phyloP scores from a whole-genome alignment of 192 early-diverging fungal genomes.

The Ambispora gerdemannii region DNA sequence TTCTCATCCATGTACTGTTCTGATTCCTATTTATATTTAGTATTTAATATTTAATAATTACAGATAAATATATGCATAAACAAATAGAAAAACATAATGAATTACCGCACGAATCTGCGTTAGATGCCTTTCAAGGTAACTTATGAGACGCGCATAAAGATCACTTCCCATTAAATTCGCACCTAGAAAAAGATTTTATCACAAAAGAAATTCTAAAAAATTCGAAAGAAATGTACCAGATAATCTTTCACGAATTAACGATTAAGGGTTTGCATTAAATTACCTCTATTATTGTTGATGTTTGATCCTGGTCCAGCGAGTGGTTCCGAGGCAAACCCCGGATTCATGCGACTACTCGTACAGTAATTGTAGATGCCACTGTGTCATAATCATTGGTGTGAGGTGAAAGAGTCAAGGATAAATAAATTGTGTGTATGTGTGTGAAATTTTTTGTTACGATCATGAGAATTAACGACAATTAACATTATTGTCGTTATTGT shows the following conservation, averaged over 20 bases:
- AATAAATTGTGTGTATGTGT: too few species aligned
- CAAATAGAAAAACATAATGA: too few species aligned
- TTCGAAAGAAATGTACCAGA: too few species aligned
- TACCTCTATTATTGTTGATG: conserved; percentile 28
- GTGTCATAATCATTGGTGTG: background rate
- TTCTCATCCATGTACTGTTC: conserved; percentile 69
- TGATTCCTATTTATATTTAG: conserved; percentile 49
- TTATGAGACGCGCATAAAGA: conserved; percentile 48
- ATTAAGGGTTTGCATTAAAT: background rate
- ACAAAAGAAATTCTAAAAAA: too few species aligned
- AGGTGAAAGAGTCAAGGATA: background rate
- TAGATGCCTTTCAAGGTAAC: conserved; percentile 57
- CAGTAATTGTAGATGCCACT: conserved; percentile 79
- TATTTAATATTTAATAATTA: too few species aligned
- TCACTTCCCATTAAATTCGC: conserved; percentile 57
- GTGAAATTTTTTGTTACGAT: too few species aligned
- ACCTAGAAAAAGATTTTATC: conserved; percentile 30
- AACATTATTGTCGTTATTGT: background rate
- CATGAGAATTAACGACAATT: background rate
- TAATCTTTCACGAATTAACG: too few species aligned
- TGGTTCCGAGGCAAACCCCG: conserved; percentile 28
- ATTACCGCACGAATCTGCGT: conserved; percentile 43
- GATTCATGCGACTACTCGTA: conserved; percentile 45
- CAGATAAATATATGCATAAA: too few species aligned
- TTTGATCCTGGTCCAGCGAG: conserved; percentile 15